Percentiles rank a stretch among this genome's conserved stretches.
phyloP scores from a whole-genome alignment of 1,284 basidiomycete species.

The Puccinia brachypodii region DNA sequence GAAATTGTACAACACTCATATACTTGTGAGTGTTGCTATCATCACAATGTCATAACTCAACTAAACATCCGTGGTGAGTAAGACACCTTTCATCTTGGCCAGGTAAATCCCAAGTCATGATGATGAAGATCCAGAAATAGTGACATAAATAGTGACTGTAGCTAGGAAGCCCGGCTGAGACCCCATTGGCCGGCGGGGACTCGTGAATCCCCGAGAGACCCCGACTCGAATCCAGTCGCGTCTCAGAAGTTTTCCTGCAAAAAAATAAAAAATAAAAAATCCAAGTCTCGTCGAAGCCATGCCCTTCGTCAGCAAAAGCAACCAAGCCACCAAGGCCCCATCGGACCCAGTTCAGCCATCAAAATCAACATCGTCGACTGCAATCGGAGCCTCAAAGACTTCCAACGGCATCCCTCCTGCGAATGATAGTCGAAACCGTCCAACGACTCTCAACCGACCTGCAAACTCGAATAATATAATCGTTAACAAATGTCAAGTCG shows the following conservation, averaged over 20 bases:
- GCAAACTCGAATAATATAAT: slow-evolving; percentile 63
- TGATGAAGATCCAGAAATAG: too few relatives aligned
- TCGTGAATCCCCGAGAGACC: too few relatives aligned
- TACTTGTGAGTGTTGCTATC: too few relatives aligned
- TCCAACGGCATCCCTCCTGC: neutral
- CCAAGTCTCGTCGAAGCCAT: neutral
- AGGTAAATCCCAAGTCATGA: too few relatives aligned
- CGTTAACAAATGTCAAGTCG: slow-evolving; percentile 67
- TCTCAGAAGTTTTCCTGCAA: neutral
- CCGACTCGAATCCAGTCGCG: neutral
- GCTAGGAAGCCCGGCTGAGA: too few relatives aligned
- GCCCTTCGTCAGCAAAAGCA: slow-evolving; percentile 17
- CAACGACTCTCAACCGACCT: neutral
- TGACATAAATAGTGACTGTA: too few relatives aligned
- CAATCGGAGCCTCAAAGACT: neutral
- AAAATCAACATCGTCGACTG: neutral
- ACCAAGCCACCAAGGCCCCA: neutral
- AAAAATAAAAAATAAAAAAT: neutral
- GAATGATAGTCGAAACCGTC: neutral
- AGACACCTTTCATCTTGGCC: too few relatives aligned
- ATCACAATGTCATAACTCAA: too few relatives aligned
- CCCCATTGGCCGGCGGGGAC: too few relatives aligned
- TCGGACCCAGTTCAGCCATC: neutral
- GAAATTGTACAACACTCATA: too few relatives aligned
- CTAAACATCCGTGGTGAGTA: too few relatives aligned